Evolutionary conservation across 257 asterid genomes (phyloP).

Genomic region (Capsicum baccatum): DNA sequence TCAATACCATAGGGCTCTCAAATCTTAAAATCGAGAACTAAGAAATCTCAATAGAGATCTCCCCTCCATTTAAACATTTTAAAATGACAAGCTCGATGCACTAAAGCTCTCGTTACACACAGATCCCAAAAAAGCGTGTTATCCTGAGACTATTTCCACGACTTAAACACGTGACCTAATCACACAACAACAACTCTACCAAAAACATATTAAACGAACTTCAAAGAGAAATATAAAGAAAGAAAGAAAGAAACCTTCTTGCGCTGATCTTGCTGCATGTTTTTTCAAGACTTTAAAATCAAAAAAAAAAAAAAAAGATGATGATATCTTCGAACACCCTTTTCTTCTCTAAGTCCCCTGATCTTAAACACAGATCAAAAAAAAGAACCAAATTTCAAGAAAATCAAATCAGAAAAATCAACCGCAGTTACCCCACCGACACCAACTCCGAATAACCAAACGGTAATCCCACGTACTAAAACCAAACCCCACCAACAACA

Average conservation of each 20-base stretch:
- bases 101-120: neutral
- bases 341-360: constrained; percentile 11
- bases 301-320: neutral
- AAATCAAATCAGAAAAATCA: neutral
- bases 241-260: constrained; percentile 56
- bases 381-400: neutral
- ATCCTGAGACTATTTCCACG: no score
- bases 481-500: neutral
- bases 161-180: no score
- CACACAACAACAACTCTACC: no score
- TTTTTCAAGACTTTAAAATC: neutral
- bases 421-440: constrained; percentile 30
- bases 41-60: constrained; percentile 6
- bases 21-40: neutral
- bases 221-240: neutral
- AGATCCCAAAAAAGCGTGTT: no score
- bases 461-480: neutral
- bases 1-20: constrained; percentile 12
- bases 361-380: constrained; percentile 5
- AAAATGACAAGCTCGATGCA: no score
- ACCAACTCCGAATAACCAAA: constrained; percentile 19
- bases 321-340: neutral
- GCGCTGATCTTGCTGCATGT: constrained; percentile 67
- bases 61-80: neutral
- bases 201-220: neutral